Conservation (phyloP, 345 rosid genomes). For the Erodium maritimum region DNA sequence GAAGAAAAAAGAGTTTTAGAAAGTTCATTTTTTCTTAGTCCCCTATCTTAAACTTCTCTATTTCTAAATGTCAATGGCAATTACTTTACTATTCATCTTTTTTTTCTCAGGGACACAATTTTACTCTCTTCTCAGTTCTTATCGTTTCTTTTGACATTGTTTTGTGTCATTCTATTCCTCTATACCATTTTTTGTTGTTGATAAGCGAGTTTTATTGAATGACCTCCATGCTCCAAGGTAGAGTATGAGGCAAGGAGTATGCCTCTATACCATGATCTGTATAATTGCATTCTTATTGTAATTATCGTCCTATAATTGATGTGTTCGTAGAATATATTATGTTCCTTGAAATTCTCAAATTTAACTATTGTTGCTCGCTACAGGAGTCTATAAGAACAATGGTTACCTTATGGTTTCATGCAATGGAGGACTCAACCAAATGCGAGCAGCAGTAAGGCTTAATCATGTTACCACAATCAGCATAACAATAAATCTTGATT, state of each 20-base stretch:
- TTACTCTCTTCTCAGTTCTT: not conserved
- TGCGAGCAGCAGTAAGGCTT: slow-evolving; percentile 90
- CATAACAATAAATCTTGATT: not conserved
- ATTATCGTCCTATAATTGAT: too few species aligned
- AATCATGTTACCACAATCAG: slow-evolving; percentile 2
- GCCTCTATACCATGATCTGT: too few species aligned
- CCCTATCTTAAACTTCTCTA: not conserved
- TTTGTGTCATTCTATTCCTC: not conserved
- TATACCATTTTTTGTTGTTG: too few species aligned
- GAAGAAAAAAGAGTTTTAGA: not conserved
- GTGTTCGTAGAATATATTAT: too few species aligned
- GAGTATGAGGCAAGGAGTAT: too few species aligned
- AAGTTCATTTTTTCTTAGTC: not conserved
- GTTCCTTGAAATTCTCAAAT: not conserved
- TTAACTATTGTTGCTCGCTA: slow-evolving; percentile 4
- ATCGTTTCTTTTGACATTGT: not conserved
- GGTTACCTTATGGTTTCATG: slow-evolving; percentile 93
- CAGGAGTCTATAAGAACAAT: slow-evolving; percentile 77
- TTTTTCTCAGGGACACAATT: too few species aligned
- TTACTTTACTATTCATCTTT: not conserved
- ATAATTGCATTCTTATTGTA: too few species aligned
- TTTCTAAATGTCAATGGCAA: not conserved
- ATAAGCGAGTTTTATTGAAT: too few species aligned
- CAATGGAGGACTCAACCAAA: slow-evolving; percentile 98
- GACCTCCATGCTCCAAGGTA: too few species aligned